A percentile compares a stretch with the other conserved stretches of the same genome.
These are phyloP conservation scores for Nicotiana undulata DNA, from an alignment of 257 asterid genomes.

Conservation along the genomic window DNA sequence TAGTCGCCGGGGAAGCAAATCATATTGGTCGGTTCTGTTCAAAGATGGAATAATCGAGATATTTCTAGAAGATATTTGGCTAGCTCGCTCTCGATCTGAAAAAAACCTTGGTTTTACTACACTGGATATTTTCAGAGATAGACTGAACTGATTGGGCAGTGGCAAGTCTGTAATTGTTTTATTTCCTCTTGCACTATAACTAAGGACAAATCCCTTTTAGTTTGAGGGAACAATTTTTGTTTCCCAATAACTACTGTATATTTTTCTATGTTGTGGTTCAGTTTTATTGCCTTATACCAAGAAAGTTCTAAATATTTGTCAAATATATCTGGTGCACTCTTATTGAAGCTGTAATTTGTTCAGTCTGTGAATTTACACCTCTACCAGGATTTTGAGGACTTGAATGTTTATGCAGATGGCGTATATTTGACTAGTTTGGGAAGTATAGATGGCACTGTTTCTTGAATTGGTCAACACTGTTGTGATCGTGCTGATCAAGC, in stretches of 20 bases:
- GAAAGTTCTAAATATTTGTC: not conserved
- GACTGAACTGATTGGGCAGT: not conserved
- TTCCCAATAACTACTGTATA: not conserved
- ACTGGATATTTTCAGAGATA: not conserved
- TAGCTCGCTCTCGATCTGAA: not conserved
- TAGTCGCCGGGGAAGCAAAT: not conserved
- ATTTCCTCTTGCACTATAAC: not conserved
- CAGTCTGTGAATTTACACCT: not conserved
- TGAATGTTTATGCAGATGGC: slow-evolving; percentile 16
- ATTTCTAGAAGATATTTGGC: not conserved
- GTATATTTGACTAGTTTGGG: not conserved
- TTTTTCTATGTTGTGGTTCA: not conserved
- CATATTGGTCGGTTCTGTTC: not conserved
- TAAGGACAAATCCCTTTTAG: not conserved
- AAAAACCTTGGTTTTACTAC: not conserved
- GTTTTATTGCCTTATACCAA: not conserved
- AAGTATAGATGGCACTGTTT: slow-evolving; percentile 23
- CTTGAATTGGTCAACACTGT: slow-evolving; percentile 17
- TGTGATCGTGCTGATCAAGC: slow-evolving; percentile 29
- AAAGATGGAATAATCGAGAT: not conserved
- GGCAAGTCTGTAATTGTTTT: not conserved
- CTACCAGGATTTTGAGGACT: not conserved
- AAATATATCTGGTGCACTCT: not conserved
- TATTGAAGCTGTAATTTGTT: not conserved
- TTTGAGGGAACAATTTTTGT: not conserved